Base-by-base conservation (phyloP, 805 yeast species). In the Ogataea angusta region DNA sequence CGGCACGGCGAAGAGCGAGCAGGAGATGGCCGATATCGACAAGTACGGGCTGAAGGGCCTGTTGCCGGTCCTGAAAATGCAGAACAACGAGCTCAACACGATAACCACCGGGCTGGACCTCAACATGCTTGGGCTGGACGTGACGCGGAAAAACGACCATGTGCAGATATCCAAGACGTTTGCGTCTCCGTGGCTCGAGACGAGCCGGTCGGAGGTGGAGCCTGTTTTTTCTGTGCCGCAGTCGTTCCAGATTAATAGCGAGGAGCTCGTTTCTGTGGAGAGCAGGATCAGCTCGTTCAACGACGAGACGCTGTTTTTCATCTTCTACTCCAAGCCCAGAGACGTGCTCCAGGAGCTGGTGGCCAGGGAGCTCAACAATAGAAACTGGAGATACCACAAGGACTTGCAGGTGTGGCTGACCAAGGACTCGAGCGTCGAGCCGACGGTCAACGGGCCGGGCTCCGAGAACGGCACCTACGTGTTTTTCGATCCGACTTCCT, bases 381-480 rank as follows among this genome's bases (percentile, higher is more conserved):
- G 99, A 54, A 93, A 91, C 65, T 93, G 99, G 99, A 76, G 98
- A 51, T 93, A 86, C 58, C 99, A 93, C 66, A 91, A 89, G 66
- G 95, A 88, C 46, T 75, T 93, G 42, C 95, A 90, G 67, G 89
- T 93, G 37, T 93, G 99, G 99, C 68, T 93, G 44, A 93, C 99
- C 10, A 93, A 93, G 63, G 96, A 89, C 56, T 85, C 95, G 21
- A 78, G 79, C 53, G 80, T 81, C 46, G 98, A 91, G 62, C 96
- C 97, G 1, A 76, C 86, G 12, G 86, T 88, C 44, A 77, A 84
- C 24, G 83, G 82, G 26, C 91, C 85, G 42, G 74, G 70, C 25
- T 87, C 90, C 40, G 99, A 93, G 65, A 76, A 91, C 46, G 98
- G 99, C 1, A 80, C 89, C 8, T 93, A 93, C 60, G 82, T 90